Percentiles rank a stretch among this genome's conserved stretches.
phyloP scores from a whole-genome alignment of 345 rosid species.

The Salix suchowensis region DNA sequence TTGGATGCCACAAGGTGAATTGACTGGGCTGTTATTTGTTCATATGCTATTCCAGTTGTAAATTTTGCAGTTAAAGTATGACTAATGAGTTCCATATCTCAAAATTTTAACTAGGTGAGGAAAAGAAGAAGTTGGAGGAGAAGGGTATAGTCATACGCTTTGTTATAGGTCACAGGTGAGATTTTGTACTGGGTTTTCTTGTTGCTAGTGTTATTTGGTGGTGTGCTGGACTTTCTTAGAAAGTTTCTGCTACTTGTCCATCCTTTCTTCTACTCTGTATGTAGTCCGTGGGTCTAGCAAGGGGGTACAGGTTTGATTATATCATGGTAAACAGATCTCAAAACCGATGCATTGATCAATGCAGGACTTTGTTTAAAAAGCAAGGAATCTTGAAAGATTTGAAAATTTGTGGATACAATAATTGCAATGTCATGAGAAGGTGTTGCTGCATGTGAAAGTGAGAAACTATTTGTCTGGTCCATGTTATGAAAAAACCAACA shows the following conservation, averaged over 20 bases:
- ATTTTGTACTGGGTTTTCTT: neutral
- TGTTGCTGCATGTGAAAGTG: too few species aligned
- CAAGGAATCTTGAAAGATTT: neutral
- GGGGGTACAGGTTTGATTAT: neutral
- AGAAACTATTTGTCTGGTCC: too few species aligned
- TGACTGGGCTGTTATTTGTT: neutral
- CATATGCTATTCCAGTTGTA: neutral
- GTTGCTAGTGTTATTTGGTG: neutral
- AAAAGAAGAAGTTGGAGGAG: slow-evolving; percentile 63
- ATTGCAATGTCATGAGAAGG: neutral
- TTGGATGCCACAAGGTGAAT: slow-evolving; percentile 92
- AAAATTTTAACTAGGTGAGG: slow-evolving; percentile 40
- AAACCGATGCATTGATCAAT: neutral
- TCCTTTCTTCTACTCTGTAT: neutral
- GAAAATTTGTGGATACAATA: neutral
- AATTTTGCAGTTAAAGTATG: neutral
- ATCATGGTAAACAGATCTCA: neutral
- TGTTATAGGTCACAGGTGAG: slow-evolving; percentile 85
- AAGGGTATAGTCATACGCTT: slow-evolving; percentile 81
- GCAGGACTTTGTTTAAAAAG: neutral
- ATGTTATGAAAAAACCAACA: too few species aligned
- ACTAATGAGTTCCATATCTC: neutral
- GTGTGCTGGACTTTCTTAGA: neutral
- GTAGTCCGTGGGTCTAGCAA: neutral
- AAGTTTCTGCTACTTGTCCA: neutral